phyloP scores from a whole-genome alignment of 805 yeast genomes.

The Candida qinlingensis region DNA sequence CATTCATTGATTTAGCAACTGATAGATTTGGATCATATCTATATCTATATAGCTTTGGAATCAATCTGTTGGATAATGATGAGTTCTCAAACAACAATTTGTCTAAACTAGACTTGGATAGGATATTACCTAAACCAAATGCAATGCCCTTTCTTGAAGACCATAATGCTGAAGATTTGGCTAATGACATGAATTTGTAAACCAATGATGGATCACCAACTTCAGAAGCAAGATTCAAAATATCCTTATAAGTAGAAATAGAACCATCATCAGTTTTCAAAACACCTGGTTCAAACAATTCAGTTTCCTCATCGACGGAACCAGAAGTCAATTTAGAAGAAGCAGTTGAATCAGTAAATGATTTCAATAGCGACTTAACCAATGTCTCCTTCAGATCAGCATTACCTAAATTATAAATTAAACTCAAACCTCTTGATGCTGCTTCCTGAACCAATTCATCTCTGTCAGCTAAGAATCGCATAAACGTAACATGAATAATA shows the following conservation, averaged over 20 bases:
- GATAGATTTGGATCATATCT: slow-evolving; percentile 75
- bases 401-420: slow-evolving; percentile 76
- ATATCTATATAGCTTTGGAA: slow-evolving; percentile 82
- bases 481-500: slow-evolving; percentile 68
- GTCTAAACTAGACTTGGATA: slow-evolving; percentile 73
- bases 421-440: slow-evolving; percentile 82
- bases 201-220: slow-evolving; percentile 94
- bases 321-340: slow-evolving; percentile 50
- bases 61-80: slow-evolving; percentile 49
- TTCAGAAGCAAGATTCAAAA: slow-evolving; percentile 81
- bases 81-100: slow-evolving; percentile 51
- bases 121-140: slow-evolving; percentile 80
- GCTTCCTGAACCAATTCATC: slow-evolving; percentile 91
- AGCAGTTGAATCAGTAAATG: slow-evolving; percentile 68
- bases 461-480: slow-evolving; percentile 71
- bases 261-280: slow-evolving; percentile 80
- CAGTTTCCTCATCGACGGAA: slow-evolving; percentile 69
- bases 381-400: slow-evolving; percentile 60
- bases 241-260: slow-evolving; percentile 86
- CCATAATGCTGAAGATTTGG: slow-evolving; percentile 86
- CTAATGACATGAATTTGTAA: slow-evolving; percentile 89
- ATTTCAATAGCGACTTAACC: slow-evolving; percentile 63
- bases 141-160: slow-evolving; percentile 91
- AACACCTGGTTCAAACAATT: slow-evolving; percentile 78
- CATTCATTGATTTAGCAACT: slow-evolving; percentile 79